These are phyloP conservation scores for Parmelia sp. DNA, from an alignment of 495 filamentous ascomycete species.

Conservation along the genomic window DNA sequence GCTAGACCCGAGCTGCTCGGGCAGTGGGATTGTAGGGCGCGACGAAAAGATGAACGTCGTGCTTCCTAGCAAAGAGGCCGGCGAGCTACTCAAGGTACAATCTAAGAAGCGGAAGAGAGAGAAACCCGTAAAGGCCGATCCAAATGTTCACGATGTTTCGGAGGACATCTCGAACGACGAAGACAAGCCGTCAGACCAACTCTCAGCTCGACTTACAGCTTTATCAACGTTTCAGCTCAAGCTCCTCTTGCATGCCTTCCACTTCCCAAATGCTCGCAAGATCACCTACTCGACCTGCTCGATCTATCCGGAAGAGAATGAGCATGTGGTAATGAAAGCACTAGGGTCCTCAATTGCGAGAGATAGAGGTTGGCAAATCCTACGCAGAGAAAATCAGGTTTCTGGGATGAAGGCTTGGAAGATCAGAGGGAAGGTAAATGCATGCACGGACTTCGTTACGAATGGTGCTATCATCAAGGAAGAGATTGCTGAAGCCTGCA, in stretches of 20 bases:
- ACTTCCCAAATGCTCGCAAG: conserved; percentile 66
- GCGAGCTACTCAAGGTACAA: conserved; percentile 22
- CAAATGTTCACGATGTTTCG: neutral
- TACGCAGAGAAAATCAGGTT: conserved; percentile 64
- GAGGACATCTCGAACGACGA: conserved; percentile 7
- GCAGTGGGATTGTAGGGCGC: conserved; percentile 85
- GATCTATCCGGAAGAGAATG: conserved; percentile 78
- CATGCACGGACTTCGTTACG: conserved; percentile 24
- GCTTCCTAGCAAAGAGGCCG: conserved; percentile 16
- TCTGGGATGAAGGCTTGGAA: conserved; percentile 64
- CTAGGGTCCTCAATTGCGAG: conserved; percentile 58
- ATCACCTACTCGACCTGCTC: conserved; percentile 95
- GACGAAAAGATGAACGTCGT: conserved; percentile 49
- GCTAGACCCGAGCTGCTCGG: conserved; percentile 89
- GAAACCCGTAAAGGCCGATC: conserved; percentile 6
- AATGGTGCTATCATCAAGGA: conserved; percentile 35
- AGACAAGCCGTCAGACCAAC: conserved; percentile 9
- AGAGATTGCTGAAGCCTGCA: conserved; percentile 63
- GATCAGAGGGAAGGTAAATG: conserved; percentile 52
- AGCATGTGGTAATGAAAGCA: conserved; percentile 67
- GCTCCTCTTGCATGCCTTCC: conserved; percentile 74
- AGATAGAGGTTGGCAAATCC: conserved; percentile 66
- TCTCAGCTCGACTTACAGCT: conserved; percentile 54
- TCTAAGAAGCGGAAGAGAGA: conserved; percentile 36
- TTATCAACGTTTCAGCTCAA: conserved; percentile 71